Evolutionary conservation across 495 filamentous ascomycete genomes (phyloP), one percentile per base, ranked within the genome.

Genomic region (Aspergillus sclerotioniger): DNA sequence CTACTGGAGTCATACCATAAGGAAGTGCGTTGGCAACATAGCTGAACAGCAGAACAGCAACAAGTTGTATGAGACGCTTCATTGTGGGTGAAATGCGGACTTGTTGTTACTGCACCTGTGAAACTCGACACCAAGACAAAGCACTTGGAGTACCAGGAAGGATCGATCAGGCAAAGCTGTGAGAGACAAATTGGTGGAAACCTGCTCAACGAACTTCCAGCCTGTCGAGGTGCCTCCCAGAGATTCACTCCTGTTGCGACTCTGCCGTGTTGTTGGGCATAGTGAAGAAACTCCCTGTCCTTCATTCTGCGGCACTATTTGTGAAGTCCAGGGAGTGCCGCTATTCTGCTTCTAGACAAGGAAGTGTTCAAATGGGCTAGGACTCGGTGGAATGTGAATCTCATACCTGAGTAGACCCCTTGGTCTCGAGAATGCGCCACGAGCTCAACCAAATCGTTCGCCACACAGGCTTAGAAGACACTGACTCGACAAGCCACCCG

Each of bases 31-130:
- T 35, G 25, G 31, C 56, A 13, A 45, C 33, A 33, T 29, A 51
- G 39, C 55, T 58, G 50, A 60, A 53, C 37, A 63, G 20, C n/a
- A 63, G 50, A 50, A 50, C 50, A 25, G 56, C 56, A 19, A 57
- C 6, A 16, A 60, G 6, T 17, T 45, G 51, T 15, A 43, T 20
- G 20, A 62, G 6, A 45, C 49, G 58, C 53, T 52, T 55, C 61
- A 63, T 67, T 51, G 56, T 31, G 49, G 51, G 51, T 51, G 6
- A 16, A 41, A 44, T 28, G 35, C 10, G 9, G 35, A 13, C n/a
- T n/a, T 3, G 37, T 6, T 13, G 13, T 9, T n/a, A 41, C 37
- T 13, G 12, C 8, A 41, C 13, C 12, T n/a, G 9, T 25, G 2
- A 25, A 25, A 25, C 25, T 25, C 25, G 25, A 25, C 25, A 25